phyloP scores from a whole-genome alignment of 2,329 filamentous ascomycete species.

The Trichothecium sympodiale region DNA sequence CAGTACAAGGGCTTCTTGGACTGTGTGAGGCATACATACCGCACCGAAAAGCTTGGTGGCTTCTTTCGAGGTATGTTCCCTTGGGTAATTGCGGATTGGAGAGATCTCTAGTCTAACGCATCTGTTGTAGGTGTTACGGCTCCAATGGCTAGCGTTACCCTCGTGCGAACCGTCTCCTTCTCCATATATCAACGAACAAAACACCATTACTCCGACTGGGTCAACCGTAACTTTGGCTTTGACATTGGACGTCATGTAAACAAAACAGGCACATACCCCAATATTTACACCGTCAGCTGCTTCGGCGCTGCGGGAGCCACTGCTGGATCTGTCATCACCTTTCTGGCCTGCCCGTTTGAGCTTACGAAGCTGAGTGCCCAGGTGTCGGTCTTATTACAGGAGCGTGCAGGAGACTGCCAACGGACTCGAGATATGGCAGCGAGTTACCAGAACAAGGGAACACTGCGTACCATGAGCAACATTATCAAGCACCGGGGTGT shows the following conservation, averaged over 20 bases:
- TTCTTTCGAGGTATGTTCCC: slow-evolving; percentile 64
- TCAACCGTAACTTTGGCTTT: slow-evolving; percentile 53
- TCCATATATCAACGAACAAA: slow-evolving; percentile 72
- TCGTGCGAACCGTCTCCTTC: slow-evolving; percentile 69
- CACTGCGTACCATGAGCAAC: slow-evolving; percentile 63
- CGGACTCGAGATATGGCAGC: slow-evolving; percentile 49
- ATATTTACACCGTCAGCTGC: slow-evolving; percentile 59
- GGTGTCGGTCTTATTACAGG: slow-evolving; percentile 66
- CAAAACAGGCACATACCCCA: slow-evolving; percentile 59
- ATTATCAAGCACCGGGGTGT: slow-evolving; percentile 66
- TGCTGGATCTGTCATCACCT: slow-evolving; percentile 68
- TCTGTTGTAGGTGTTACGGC: slow-evolving; percentile 53
- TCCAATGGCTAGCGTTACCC: slow-evolving; percentile 67
- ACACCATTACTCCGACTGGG: slow-evolving; percentile 59
- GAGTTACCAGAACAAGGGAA: slow-evolving; percentile 70
- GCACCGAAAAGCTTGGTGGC: slow-evolving; percentile 57
- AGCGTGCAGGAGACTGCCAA: slow-evolving; percentile 20
- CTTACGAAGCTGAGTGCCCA: slow-evolving; percentile 83
- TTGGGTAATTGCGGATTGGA: slow-evolving; percentile 2
- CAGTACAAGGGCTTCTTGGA: slow-evolving; percentile 64
- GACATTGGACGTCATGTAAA: slow-evolving; percentile 67
- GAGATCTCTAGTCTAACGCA: not conserved
- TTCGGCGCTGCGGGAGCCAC: slow-evolving; percentile 71
- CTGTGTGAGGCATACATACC: slow-evolving; percentile 67
- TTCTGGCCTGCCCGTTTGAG: slow-evolving; percentile 78